Base-by-base conservation (phyloP, 345 rosid species). In the Ceriops decandra region DNA sequence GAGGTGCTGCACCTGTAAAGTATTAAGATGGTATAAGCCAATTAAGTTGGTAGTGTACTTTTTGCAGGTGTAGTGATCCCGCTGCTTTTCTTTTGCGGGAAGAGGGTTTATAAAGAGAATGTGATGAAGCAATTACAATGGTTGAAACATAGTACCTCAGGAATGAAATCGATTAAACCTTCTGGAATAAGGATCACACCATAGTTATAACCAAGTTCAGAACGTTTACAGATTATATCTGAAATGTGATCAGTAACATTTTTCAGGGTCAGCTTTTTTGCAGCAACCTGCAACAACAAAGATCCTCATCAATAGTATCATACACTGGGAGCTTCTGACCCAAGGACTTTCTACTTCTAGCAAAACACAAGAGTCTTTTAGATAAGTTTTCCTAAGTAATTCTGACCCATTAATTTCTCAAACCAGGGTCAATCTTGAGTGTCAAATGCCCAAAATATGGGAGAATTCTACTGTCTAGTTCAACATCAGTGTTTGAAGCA, bases 111-210 rank as follows among this genome's bases (percentile, higher is more conserved):
- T 16, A 1, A 52, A 5, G 10, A 11, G 20, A 1, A 49, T 11
- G 49, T 52, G 5, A 27, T 20, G 15, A 2, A 35, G 6, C 28
- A 27, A 22, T 20, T 56, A 61, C 5, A 31, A 70, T 42, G 11
- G 59, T 38, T 46, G 21, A 24, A 28, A 67, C 64, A 8, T 20
- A 27, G 19, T 80, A 90, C 98, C 99, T 95, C 95, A 11, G 99
- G 99, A 76, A 95, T 91, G 81, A 95, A 95, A 74, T 95, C 99
- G 73, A 95, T 95, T 47, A 95, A 85, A 77, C 99, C 99, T 88
- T 95, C 99, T 15, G 98, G 99, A 73, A 95, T 81, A 69, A 95
- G 97, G 65, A 91, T 76, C 72, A 91, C 99, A 66, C 99, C 99
- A 27, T 95, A 91, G 73, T 91, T 91, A 76, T 87, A 91, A 62